Conservation (phyloP, 2,329 filamentous ascomycete species). For the Pestalotiopsis sp. region DNA sequence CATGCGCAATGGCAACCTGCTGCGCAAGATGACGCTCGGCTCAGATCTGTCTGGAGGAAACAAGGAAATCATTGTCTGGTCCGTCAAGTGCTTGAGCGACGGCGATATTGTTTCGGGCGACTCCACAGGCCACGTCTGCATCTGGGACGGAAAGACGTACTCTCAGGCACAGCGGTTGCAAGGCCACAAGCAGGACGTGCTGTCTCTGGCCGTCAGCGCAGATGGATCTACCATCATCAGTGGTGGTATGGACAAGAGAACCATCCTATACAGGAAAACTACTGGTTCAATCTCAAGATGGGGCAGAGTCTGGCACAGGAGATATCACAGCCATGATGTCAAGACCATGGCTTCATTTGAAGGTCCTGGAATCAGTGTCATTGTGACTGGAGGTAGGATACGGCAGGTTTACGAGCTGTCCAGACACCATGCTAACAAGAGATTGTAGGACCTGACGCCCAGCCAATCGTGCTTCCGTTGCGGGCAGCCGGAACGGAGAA, state of each 20-base stretch:
- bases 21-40: conserved; percentile 84
- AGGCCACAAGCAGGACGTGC: conserved; percentile 84
- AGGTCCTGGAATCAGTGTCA: conserved; percentile 76
- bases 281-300: conserved; percentile 65
- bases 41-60: conserved; percentile 74
- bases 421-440: conserved; percentile 28
- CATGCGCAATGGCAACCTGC: conserved; percentile 71
- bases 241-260: conserved; percentile 87
- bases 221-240: conserved; percentile 84
- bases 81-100: conserved; percentile 81
- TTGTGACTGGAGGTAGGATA: conserved; percentile 82
- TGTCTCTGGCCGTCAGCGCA: conserved; percentile 79
- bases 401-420: neutral
- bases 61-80: conserved; percentile 89
- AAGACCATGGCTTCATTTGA: conserved; percentile 94
- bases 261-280: conserved; percentile 75
- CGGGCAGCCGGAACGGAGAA: conserved; percentile 76
- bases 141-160: conserved; percentile 93
- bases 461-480: conserved; percentile 79
- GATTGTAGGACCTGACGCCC: conserved; percentile 76
- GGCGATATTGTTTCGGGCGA: conserved; percentile 94
- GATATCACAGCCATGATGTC: conserved; percentile 91
- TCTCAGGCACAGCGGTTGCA: conserved; percentile 84
- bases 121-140: conserved; percentile 87
- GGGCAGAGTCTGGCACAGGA: conserved; percentile 81